These are phyloP conservation scores for Berberis vulgaris DNA, from an alignment of 164 flowering plant species.

Conservation along the genomic window DNA sequence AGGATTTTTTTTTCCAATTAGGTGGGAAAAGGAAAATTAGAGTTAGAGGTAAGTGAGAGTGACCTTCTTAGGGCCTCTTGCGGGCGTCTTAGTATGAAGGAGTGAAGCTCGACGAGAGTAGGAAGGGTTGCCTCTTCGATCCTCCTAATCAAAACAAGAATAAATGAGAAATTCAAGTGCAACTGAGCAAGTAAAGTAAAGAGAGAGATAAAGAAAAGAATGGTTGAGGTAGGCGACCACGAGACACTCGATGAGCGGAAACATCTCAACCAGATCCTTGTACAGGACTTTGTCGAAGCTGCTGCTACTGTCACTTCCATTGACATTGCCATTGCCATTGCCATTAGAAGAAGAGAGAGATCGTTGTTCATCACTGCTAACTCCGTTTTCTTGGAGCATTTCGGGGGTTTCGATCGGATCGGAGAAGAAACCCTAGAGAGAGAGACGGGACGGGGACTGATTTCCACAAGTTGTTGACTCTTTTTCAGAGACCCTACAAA, in stretches of 20 bases:
- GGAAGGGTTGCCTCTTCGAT: conserved; percentile 56
- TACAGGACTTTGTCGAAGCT: conserved; percentile 61
- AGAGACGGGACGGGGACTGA: no score
- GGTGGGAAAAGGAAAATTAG: not conserved
- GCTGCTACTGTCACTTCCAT: conserved; percentile 6
- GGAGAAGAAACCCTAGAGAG: no score
- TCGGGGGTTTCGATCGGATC: no score
- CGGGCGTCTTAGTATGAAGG: conserved; percentile 80
- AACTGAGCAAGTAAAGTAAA: conserved; percentile 1
- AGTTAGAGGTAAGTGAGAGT: not conserved
- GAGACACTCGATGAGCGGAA: conserved; percentile 86
- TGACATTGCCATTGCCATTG: conserved; percentile 5
- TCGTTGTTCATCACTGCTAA: not conserved
- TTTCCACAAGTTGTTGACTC: no score
- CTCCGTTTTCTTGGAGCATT: no score
- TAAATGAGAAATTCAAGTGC: conserved; percentile 1
- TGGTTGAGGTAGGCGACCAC: conserved; percentile 36
- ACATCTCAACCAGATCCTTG: conserved; percentile 74
- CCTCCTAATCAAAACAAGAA: conserved; percentile 22
- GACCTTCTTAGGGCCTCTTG: conserved; percentile 67
- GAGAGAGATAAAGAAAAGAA: no score
- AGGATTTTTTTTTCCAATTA: not conserved
- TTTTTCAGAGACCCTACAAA: no score
- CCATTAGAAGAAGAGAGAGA: conserved; percentile 25
- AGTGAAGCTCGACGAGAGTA: conserved; percentile 75